Evolutionary conservation across 2,329 filamentous ascomycete genomes (phyloP), one percentile per base, ranked within the genome.

Genomic region (Sclerotinia trifoliorum): DNA sequence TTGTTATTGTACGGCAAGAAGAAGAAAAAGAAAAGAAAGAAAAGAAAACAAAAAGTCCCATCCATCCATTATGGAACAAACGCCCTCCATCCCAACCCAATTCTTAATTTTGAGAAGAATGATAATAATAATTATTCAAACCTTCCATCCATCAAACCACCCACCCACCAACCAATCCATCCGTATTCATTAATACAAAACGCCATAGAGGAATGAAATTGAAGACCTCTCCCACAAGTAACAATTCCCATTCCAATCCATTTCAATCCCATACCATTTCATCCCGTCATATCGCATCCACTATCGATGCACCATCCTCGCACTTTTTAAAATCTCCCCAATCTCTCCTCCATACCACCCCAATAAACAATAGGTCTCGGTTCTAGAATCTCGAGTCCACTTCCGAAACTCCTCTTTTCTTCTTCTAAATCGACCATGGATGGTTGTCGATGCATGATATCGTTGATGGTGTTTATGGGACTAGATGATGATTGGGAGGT

Each of bases 361-460:
- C 86, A 89, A 78, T 87, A 88, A 65, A 88, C 85, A 48, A 88
- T 81, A 15, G 87, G 87, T 55, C 87, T 79, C 2, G 87, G 87
- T 78, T 89, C 87, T 35, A 89, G 81, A 24, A 89, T 80, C 72
- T 80, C 81, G 11, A 88, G 80, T 73, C 85, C 85, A 64, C 79
- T 80, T 13, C 81, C 81, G 66, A 85, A 87, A 72, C 78, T 81
- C 73, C 78, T 80, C 71, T 82, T 83, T 78, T 88, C 86, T 74
- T 85, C 85, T 73, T 88, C 84, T 70, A 87, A 78, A 73, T 84
- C 81, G n/a, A 84, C 75, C 71, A 87, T 82, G 24, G 84, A 86
- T 17, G 85, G 84, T 72, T 86, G 85, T n/a, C 83, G 80, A 73
- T 83, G 82, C 70, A 88, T 83, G 75, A 88, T 82, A 73, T 81